Evolutionary conservation across 768 basidiomycete species (phyloP), one percentile per base, ranked within the genome.

Genomic region (Suillus discolor): DNA sequence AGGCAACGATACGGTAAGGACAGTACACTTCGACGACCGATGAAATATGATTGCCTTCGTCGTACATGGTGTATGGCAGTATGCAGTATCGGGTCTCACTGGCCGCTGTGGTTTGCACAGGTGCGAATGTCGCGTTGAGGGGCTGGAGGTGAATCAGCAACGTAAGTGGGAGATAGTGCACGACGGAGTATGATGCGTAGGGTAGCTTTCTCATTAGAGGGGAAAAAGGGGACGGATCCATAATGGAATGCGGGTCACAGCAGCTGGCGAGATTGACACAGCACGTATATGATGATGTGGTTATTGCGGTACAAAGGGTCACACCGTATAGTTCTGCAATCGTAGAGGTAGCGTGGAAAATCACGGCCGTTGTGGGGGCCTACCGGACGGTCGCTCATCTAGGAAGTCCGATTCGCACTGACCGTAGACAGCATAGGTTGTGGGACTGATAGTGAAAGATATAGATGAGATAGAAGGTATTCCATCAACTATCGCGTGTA

Each of bases 201-300:
- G 20, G 28, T 25, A 42, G 23, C 7, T 41, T 31, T 23, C 39
- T 13, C 68, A 51, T 77, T 75, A 36, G 78, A 76, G 16, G 77
- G 75, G 75, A 1, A 77, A 55, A 47, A 66, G 72, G n/a, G 20
- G 68, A 61, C 62, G 67, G 73, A 53, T 67, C 64, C 54, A 69
- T 67, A 1, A 64, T 68, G 49, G 65, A 62, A 41, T 68, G 68
- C 38, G 78, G 70, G 44, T 77, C 62, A 47, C 41, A 85, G 82
- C 47, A 92, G 73, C n/a, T 79, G 83, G 69, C 83, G 80, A 92
- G 79, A 69, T 92, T 88, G 49, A 87, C 80, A 64, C 91, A 91
- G 66, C 87, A 84, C 51, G 16, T 6, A 3, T 16, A 13, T n/a
- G 20, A n/a, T 45, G 20, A 38, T 11, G 23, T 25, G 15, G 67